These are phyloP conservation scores for Curvularia verruculosa DNA, from an alignment of 2,329 filamentous ascomycete species.

Conservation along the genomic window DNA sequence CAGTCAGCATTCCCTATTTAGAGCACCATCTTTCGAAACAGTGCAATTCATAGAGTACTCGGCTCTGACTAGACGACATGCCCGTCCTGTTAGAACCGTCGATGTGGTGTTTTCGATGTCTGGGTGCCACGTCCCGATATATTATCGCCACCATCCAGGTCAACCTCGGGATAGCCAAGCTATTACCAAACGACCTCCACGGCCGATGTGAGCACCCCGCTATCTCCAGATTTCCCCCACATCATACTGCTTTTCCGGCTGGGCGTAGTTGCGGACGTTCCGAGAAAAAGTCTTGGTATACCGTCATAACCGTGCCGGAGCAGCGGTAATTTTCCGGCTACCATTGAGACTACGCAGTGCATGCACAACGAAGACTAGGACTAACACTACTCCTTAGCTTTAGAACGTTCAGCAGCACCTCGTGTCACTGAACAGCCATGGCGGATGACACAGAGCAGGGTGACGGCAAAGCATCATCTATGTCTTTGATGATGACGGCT, in stretches of 20 bases:
- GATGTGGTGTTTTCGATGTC: not conserved
- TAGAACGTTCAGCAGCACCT: not conserved
- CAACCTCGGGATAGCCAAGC: constrained; percentile 25
- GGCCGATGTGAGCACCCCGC: constrained; percentile 30
- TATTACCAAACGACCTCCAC: constrained; percentile 27
- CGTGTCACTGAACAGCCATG: not conserved
- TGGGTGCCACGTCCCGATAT: constrained; percentile 63
- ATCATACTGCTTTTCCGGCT: constrained; percentile 6
- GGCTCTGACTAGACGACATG: not conserved
- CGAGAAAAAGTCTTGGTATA: not conserved
- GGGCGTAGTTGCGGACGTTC: constrained; percentile 1
- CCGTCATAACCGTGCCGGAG: constrained; percentile 1
- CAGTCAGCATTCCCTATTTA: not conserved
- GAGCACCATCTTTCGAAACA: not conserved
- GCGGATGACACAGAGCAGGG: not conserved
- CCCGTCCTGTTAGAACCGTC: constrained; percentile 61
- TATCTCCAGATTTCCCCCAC: constrained; percentile 10
- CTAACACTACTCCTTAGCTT: not conserved
- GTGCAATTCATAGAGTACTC: not conserved
- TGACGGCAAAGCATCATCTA: constrained; percentile 4
- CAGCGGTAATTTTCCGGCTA: constrained; percentile 5
- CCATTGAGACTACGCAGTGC: not conserved
- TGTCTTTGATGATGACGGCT: constrained; percentile 9
- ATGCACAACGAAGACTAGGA: not conserved
- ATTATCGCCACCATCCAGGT: constrained; percentile 33